A percentile compares a stretch with the other conserved stretches of the same genome.
These are phyloP conservation scores for Groenewaldozyma sp. DNA, from an alignment of 1,139 yeast species.

Conservation along the genomic window DNA sequence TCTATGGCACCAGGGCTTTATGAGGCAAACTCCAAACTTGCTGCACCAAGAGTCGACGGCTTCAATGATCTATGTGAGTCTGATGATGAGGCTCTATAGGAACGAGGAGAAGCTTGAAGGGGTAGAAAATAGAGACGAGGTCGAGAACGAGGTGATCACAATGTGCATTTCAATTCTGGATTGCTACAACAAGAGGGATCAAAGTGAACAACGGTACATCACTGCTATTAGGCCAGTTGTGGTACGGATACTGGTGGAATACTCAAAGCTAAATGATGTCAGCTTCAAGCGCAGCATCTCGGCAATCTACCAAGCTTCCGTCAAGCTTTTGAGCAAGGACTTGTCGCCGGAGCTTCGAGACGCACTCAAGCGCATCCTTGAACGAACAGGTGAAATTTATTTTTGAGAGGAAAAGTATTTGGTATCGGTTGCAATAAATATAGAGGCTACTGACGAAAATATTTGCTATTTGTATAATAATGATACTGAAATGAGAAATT, in stretches of 20 bases:
- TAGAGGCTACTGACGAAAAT: too few species aligned
- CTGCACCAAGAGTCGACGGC: conserved; percentile 87
- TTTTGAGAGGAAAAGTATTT: too few species aligned
- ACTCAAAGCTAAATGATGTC: conserved; percentile 60
- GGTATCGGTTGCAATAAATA: too few species aligned
- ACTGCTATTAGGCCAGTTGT: conserved; percentile 89
- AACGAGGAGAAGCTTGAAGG: conserved; percentile 39
- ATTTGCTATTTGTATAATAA: background rate
- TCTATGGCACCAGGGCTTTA: conserved; percentile 85
- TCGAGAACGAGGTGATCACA: conserved; percentile 53
- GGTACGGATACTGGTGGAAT: conserved; percentile 76
- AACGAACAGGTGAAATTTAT: conserved; percentile 65
- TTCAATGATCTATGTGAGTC: conserved; percentile 75
- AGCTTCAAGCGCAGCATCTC: conserved; percentile 64
- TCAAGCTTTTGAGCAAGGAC: conserved; percentile 59
- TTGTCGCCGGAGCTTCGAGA: conserved; percentile 60
- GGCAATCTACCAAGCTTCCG: conserved; percentile 55
- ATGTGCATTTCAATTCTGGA: conserved; percentile 62
- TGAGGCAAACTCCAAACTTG: conserved; percentile 85
- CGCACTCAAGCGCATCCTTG: conserved; percentile 56
- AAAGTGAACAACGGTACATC: conserved; percentile 66
- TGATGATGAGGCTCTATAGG: conserved; percentile 72
- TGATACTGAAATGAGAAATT: background rate
- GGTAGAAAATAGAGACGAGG: conserved; percentile 27
- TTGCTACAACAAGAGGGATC: conserved; percentile 62